Percentiles rank a stretch among this genome's conserved stretches.
phyloP scores from a whole-genome alignment of 177 flowering plant genomes.

The Telopea speciosissima region DNA sequence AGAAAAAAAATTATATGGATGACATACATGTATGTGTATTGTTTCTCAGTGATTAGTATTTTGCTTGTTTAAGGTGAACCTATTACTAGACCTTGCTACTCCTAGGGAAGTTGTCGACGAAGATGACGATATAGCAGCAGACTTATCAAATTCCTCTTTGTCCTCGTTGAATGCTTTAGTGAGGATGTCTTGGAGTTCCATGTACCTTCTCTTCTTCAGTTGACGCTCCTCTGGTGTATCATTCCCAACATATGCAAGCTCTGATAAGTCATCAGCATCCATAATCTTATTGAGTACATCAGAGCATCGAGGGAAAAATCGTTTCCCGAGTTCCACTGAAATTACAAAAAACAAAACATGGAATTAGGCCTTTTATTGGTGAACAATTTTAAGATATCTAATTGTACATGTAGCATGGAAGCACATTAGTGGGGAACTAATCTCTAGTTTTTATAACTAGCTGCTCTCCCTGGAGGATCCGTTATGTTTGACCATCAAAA shows the following conservation, averaged over 20 bases:
- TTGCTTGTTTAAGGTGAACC: not conserved
- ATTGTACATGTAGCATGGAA: too few species aligned
- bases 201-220: slow-evolving; percentile 35
- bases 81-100: not conserved
- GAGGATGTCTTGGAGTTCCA: slow-evolving; percentile 46
- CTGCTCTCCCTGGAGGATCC: too few species aligned
- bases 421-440: too few species aligned
- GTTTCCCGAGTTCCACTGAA: slow-evolving; percentile 60
- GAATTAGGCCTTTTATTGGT: not conserved
- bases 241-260: slow-evolving; percentile 33
- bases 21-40: not conserved
- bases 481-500: too few species aligned
- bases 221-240: slow-evolving; percentile 36
- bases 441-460: too few species aligned
- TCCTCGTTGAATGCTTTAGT: slow-evolving; percentile 47
- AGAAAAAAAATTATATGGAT: not conserved
- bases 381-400: too few species aligned
- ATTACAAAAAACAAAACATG: not conserved
- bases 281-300: slow-evolving; percentile 51
- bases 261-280: slow-evolving; percentile 47
- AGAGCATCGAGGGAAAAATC: slow-evolving; percentile 66
- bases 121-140: slow-evolving; percentile 31
- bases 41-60: not conserved
- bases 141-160: slow-evolving; percentile 37
- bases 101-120: slow-evolving; percentile 33